Percentiles rank a stretch among this genome's conserved stretches.
Evolutionary conservation across 169 alveolate species (phyloP).

Genomic region (Cryptosporidium ubiquitum): DNA sequence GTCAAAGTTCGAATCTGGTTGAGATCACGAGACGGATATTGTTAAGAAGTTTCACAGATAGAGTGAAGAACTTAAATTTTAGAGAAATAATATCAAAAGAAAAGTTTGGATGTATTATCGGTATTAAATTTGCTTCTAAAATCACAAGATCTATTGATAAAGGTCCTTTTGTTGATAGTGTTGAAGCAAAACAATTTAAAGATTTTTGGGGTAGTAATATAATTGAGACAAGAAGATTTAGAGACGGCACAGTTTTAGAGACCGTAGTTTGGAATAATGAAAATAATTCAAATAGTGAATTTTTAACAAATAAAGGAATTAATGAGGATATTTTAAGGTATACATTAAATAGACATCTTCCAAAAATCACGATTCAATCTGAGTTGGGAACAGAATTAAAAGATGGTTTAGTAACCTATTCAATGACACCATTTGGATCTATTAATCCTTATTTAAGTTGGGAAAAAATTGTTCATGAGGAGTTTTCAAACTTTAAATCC

Average conservation of each 20-base stretch:
- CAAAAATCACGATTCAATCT: background rate
- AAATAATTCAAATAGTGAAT: background rate
- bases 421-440: slow-evolving; percentile 41
- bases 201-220: slow-evolving; percentile 56
- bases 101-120: slow-evolving; percentile 52
- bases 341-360: slow-evolving; percentile 24
- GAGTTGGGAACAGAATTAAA: background rate
- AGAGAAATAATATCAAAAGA: slow-evolving; percentile 26
- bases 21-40: slow-evolving; percentile 33
- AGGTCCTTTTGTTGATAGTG: slow-evolving; percentile 44
- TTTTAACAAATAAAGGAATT: background rate
- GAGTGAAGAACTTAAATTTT: slow-evolving; percentile 2
- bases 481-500: slow-evolving; percentile 26
- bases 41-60: slow-evolving; percentile 12
- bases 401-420: background rate
- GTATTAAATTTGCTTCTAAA: slow-evolving; percentile 10
- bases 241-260: slow-evolving; percentile 60
- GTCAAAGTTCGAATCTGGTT: slow-evolving; percentile 11
- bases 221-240: slow-evolving; percentile 61
- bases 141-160: slow-evolving; percentile 25
- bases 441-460: background rate
- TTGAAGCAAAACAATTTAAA: slow-evolving; percentile 42
- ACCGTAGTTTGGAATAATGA: slow-evolving; percentile 43
- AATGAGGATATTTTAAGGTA: slow-evolving; percentile 15
- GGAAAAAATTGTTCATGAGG: slow-evolving; percentile 24